Conservation (phyloP, 805 yeast species). For the Lipomyces anomalus region DNA sequence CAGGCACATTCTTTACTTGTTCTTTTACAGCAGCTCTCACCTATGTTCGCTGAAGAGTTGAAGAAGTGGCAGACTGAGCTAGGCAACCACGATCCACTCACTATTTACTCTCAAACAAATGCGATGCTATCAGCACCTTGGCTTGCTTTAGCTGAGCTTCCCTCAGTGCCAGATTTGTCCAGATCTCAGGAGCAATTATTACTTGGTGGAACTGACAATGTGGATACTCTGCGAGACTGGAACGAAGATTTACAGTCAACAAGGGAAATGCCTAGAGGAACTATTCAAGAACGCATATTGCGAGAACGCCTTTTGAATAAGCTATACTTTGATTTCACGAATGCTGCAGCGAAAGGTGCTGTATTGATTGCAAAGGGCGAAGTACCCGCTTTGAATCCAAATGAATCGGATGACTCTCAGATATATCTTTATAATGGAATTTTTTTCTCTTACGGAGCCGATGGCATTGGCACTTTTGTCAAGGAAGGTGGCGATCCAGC, state of each 20-base stretch:
- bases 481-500: constrained; percentile 77
- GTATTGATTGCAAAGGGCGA: constrained; percentile 68
- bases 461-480: constrained; percentile 59
- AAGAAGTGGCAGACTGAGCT: constrained; percentile 44
- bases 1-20: constrained; percentile 48
- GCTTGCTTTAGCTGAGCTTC: constrained; percentile 43
- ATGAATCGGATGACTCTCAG: constrained; percentile 53
- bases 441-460: constrained; percentile 76
- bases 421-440: constrained; percentile 77
- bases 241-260: constrained; percentile 85
- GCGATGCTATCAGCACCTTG: constrained; percentile 67
- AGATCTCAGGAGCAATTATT: constrained; percentile 53
- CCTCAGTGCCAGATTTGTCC: constrained; percentile 49
- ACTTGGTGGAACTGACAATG: constrained; percentile 54
- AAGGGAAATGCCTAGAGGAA: constrained; percentile 55
- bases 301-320: constrained; percentile 72
- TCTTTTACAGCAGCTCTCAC: constrained; percentile 60
- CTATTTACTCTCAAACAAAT: constrained; percentile 51
- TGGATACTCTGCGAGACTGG: constrained; percentile 66
- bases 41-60: constrained; percentile 51
- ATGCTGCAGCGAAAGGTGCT: constrained; percentile 74
- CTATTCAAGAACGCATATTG: constrained; percentile 60
- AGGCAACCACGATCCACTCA: constrained; percentile 30
- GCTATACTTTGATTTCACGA: constrained; percentile 68
- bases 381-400: constrained; percentile 73